Evolutionary conservation across 192 early-diverging fungal genomes (phyloP).

Genomic region (Umbelopsis vinacea): DNA sequence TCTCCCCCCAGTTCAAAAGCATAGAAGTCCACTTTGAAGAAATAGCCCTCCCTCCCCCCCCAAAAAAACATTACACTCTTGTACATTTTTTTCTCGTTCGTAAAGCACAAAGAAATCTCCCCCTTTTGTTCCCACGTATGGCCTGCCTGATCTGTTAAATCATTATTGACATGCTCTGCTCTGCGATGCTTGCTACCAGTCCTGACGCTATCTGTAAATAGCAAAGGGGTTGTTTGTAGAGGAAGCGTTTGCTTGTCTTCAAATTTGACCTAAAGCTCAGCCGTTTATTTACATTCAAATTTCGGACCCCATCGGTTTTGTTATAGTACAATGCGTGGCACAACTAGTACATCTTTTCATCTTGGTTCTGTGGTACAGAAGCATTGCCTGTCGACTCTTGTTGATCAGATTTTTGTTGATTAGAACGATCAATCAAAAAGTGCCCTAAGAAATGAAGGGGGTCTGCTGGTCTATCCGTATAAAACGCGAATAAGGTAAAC

Average conservation of each 20-base stretch:
- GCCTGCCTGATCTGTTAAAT: background rate
- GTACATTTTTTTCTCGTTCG: background rate
- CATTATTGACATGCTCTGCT: background rate
- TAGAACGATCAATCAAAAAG: constrained; percentile 36
- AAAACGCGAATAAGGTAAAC: background rate
- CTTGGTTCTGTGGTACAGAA: background rate
- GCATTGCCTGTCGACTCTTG: background rate
- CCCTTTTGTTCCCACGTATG: background rate
- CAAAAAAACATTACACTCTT: background rate
- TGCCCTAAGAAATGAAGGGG: constrained; percentile 53
- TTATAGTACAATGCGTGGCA: background rate
- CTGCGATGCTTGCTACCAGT: no score
- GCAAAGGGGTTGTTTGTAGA: no score
- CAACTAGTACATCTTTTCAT: constrained; percentile 7
- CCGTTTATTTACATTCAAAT: no score
- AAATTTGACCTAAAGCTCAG: no score
- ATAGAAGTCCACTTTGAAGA: no score
- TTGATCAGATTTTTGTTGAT: constrained; percentile 16
- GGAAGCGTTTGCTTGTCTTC: no score
- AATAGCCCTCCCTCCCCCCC: no score
- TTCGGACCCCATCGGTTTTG: background rate
- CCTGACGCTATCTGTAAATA: no score
- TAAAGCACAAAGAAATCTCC: background rate
- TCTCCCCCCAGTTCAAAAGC: background rate
- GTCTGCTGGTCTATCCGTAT: constrained; percentile 42